Conservation (phyloP, 202 grass and related monocot genomes). For the Setaria viridis region DNA sequence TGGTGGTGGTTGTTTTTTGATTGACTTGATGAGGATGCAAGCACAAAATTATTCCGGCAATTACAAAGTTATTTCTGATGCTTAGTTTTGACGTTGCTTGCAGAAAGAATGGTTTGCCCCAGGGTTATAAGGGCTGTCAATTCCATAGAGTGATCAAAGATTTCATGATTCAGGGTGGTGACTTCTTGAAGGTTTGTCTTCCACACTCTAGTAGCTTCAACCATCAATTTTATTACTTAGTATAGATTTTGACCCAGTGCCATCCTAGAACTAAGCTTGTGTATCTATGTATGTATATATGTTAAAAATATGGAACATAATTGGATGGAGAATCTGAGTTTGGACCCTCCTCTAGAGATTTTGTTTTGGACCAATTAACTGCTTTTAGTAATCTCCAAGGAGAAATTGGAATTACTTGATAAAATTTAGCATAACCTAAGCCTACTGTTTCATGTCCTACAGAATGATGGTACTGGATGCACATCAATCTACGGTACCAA, state of each 20-base stretch:
- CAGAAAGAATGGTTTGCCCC: conserved; percentile 70
- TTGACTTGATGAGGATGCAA: conserved; percentile 20
- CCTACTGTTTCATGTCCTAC: conserved; percentile 33
- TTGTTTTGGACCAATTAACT: not conserved
- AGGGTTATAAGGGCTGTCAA: conserved; percentile 90
- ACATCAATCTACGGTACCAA: conserved; percentile 87
- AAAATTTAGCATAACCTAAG: conserved; percentile 36
- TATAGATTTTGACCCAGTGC: conserved; percentile 14
- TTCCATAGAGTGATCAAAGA: conserved; percentile 99
- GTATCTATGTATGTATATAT: not conserved
- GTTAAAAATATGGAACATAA: conserved; percentile 25
- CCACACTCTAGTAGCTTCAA: conserved; percentile 5
- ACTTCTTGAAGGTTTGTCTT: conserved; percentile 88
- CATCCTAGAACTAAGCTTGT: conserved; percentile 1
- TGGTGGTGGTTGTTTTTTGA: conserved; percentile 21
- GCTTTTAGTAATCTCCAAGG: conserved; percentile 17
- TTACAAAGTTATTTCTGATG: conserved; percentile 23
- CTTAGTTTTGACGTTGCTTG: conserved; percentile 42
- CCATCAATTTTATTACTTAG: conserved; percentile 7
- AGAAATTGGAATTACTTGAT: conserved; percentile 15
- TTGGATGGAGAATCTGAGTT: not conserved
- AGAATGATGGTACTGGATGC: conserved; percentile 96
- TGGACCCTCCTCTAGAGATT: not conserved
- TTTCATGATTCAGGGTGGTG: conserved; percentile 99
- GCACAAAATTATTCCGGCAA: not conserved